Conservation (phyloP, 345 rosid genomes). For the Iberis pinnata region DNA sequence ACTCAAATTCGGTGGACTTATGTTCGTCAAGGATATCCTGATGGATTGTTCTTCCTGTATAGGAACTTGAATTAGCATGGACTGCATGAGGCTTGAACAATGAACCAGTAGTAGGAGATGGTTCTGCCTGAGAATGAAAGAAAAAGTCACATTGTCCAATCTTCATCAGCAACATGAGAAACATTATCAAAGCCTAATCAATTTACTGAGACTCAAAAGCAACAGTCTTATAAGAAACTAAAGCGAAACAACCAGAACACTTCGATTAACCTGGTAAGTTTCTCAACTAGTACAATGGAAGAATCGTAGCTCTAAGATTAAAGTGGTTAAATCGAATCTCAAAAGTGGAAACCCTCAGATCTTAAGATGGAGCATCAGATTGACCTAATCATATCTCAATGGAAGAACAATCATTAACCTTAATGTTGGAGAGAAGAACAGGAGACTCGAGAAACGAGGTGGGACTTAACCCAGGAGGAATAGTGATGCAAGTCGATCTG, state of each 20-base stretch:
- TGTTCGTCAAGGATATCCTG: neutral
- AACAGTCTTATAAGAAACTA: no score
- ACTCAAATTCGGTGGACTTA: neutral
- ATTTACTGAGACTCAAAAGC: no score
- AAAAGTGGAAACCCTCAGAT: no score
- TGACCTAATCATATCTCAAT: no score
- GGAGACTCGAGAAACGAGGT: slow-evolving; percentile 90
- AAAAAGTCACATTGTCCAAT: neutral
- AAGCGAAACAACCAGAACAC: no score
- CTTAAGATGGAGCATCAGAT: no score
- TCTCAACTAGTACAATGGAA: no score
- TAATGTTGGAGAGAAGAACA: slow-evolving; percentile 70
- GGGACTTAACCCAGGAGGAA: slow-evolving; percentile 84
- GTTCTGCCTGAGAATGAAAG: neutral
- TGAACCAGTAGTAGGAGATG: neutral
- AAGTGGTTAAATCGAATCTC: no score
- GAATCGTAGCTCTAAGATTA: no score
- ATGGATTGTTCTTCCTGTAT: neutral
- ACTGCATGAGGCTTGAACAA: neutral
- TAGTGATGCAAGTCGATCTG: slow-evolving; percentile 56
- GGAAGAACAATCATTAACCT: no score
- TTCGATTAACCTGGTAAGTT: no score
- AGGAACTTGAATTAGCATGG: neutral
- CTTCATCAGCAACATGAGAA: neutral
- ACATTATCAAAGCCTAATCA: no score